phyloP scores from a whole-genome alignment of 768 basidiomycete genomes.

The Holtermanniella nyarrowii region DNA sequence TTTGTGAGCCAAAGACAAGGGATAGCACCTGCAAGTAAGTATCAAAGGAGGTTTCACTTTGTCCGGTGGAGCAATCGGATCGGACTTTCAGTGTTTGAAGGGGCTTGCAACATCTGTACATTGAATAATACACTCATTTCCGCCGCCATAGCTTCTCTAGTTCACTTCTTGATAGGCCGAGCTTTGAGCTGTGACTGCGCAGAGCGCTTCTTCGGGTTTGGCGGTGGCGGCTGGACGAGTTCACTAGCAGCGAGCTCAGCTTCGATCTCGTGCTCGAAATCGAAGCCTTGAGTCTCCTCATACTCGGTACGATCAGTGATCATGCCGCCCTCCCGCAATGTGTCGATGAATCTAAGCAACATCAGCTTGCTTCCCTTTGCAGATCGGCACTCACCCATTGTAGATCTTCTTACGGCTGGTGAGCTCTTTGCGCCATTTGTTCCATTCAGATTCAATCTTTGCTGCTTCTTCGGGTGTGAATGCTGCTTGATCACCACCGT shows the following conservation, averaged over 20 bases:
- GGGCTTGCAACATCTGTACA: no score
- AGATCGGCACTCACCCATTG: constrained; percentile 49
- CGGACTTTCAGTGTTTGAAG: no score
- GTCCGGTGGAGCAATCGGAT: no score
- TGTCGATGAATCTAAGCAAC: constrained; percentile 57
- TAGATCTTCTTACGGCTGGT: constrained; percentile 63
- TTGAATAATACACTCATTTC: no score
- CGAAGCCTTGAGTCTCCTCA: constrained; percentile 71
- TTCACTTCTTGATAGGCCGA: background rate
- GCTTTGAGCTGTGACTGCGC: no score
- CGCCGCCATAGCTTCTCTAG: no score
- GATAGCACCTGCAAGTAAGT: no score
- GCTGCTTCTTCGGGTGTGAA: constrained; percentile 51
- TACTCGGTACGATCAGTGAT: constrained; percentile 57
- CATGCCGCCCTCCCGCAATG: constrained; percentile 57
- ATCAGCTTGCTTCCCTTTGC: background rate
- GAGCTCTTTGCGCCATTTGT: constrained; percentile 74
- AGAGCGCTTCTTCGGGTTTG: no score
- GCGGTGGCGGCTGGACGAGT: constrained; percentile 45
- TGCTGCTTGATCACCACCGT: constrained; percentile 2
- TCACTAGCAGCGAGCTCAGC: constrained; percentile 53
- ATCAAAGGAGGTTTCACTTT: no score
- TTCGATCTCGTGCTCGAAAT: constrained; percentile 66
- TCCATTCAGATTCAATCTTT: constrained; percentile 63
- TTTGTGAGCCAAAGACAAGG: background rate